Evolutionary conservation across 768 basidiomycete genomes (phyloP), one percentile per base, ranked within the genome.

Genomic region (Zangia roseola): DNA sequence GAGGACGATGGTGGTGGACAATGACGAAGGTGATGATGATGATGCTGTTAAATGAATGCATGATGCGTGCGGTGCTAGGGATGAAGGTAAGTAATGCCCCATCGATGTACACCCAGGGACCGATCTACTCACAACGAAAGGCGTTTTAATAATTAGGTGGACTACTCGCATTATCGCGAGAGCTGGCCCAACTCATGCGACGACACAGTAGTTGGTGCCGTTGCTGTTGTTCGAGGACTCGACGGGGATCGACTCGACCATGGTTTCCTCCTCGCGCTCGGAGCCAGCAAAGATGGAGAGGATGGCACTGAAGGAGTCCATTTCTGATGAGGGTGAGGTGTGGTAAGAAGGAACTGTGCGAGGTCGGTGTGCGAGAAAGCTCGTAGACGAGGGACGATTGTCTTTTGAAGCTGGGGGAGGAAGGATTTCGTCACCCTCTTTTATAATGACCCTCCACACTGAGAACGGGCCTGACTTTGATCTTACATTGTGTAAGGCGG

Each of bases 271-370:
- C 9, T 47, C 47, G 1, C 40, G 14, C 24, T 47, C 39, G 5
- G 49, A 31, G 37, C n/a, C 39, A 28, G 42, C 31, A 12, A 65
- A 52, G 40, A 58, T 19, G 5, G 60, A 54, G 23, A 56, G 33
- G 40, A 55, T 25, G n/a, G 47, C 40, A 45, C 4, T 53, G 45
- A 64, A 58, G 24, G 54, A 47, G 40, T 64, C 63, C 63, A 64
- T 64, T 10, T 47, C 49, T 40, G 47, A 39, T 33, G 36, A 3
- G 12, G 53, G 33, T 31, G 45, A 26, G 2, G 13, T 38, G 34
- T 1, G 24, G 24, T 1, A 24, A 24, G 23, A 25, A 4, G 35
- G 39, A 24, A 30, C 17, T 33, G 40, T 16, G 6, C 17, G 19
- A 35, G 28, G 30, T 24, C 6, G 43, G 33, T 14, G 26, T 25